These are phyloP conservation scores for Brassica hybrid DNA, from an alignment of 441 rosid species.

Conservation along the genomic window DNA sequence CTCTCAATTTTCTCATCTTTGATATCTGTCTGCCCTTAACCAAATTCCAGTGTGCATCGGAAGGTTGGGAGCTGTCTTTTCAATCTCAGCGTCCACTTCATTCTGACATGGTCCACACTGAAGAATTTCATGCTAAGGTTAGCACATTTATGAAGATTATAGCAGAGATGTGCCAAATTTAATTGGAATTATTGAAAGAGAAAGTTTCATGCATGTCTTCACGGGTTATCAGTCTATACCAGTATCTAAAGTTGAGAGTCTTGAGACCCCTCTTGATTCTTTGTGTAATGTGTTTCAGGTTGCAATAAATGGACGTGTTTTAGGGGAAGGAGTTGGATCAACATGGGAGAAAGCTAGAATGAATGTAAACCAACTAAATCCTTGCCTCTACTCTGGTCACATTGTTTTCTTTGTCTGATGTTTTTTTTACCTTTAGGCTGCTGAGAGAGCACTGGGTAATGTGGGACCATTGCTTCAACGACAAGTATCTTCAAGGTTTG, in stretches of 20 bases:
- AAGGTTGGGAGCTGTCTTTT: conserved; percentile 78
- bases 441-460: conserved; percentile 87
- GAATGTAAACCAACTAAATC: conserved; percentile 57
- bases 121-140: conserved; percentile 93
- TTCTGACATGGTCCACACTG: conserved; percentile 65
- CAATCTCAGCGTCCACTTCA: conserved; percentile 59
- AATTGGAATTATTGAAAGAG: neutral
- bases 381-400: conserved; percentile 14
- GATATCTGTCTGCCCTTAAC: conserved; percentile 31
- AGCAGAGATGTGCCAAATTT: neutral
- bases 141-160: conserved; percentile 28
- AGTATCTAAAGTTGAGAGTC: conserved; percentile 18
- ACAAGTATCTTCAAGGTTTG: conserved; percentile 85
- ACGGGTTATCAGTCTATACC: conserved; percentile 4
- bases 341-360: conserved; percentile 97
- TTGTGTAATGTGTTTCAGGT: conserved; percentile 57
- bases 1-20: conserved; percentile 34
- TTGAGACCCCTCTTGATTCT: conserved; percentile 17
- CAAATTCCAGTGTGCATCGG: conserved; percentile 70
- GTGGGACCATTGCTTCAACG: conserved; percentile 72
- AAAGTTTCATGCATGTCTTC: conserved; percentile 7
- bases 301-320: conserved; percentile 86
- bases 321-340: conserved; percentile 85
- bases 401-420: conserved; percentile 31
- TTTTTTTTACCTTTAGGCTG: conserved; percentile 64